phyloP scores from a whole-genome alignment of 169 alveolate genomes.

The Plasmodium vivax region DNA sequence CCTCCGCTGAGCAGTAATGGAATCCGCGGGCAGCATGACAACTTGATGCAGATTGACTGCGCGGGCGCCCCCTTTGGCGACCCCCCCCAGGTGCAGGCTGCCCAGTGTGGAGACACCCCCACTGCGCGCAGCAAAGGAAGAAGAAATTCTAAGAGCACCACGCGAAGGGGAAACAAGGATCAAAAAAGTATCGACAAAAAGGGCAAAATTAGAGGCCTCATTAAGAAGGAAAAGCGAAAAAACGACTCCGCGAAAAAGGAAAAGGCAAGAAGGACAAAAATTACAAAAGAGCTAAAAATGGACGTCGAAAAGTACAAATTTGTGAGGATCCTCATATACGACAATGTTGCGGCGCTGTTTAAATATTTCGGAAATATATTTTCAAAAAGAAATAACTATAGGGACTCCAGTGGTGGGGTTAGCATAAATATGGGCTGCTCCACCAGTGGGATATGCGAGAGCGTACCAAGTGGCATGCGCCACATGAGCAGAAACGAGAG shows the following conservation, averaged over 20 bases:
- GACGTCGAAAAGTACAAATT: constrained; percentile 50
- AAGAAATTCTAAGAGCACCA: not conserved
- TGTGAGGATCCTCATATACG: constrained; percentile 35
- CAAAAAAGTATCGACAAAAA: constrained; percentile 1
- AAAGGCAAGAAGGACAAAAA: constrained; percentile 28
- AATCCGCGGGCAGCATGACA: not conserved
- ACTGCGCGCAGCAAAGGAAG: not conserved
- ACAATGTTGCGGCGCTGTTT: constrained; percentile 30
- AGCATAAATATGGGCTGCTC: not conserved
- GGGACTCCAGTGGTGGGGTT: not conserved
- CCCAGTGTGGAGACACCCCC: not conserved
- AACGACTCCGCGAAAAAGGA: not conserved
- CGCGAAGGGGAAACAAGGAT: not conserved
- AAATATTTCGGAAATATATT: constrained; percentile 46
- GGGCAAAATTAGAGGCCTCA: not conserved
- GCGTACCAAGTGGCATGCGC: not conserved
- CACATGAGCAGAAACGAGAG: constrained; percentile 9
- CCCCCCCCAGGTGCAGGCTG: not conserved
- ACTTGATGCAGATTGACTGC: not conserved
- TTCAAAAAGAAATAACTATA: constrained; percentile 20
- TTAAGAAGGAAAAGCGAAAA: constrained; percentile 14
- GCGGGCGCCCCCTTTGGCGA: not conserved
- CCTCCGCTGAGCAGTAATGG: not conserved
- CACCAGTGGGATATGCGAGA: not conserved
- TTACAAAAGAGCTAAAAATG: constrained; percentile 22